phyloP scores from a whole-genome alignment of 108 stramenopile genomes.

The Stephanodiscus minutulus region DNA sequence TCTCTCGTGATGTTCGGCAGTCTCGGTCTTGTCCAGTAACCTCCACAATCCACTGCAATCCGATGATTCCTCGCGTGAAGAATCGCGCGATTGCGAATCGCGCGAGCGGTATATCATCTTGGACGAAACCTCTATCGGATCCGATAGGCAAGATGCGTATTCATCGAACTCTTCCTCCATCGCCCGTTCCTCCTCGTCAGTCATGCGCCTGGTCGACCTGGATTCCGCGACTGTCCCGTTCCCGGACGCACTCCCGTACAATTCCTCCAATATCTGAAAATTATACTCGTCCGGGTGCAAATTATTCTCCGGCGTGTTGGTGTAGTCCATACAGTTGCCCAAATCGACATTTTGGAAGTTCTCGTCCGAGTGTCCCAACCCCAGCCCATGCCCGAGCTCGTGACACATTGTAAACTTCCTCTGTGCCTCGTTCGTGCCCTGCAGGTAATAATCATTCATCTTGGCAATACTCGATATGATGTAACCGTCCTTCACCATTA shows the following conservation, averaged over 20 bases:
- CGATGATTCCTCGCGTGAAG: too few species aligned
- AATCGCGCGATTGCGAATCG: background rate
- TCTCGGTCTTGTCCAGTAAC: slow-evolving; percentile 21
- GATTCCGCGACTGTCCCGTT: slow-evolving; percentile 6
- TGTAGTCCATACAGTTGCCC: slow-evolving; percentile 90
- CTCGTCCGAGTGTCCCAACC: slow-evolving; percentile 83
- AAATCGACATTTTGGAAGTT: slow-evolving; percentile 77
- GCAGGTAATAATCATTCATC: slow-evolving; percentile 82
- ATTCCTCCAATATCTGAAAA: slow-evolving; percentile 57
- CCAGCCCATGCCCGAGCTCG: slow-evolving; percentile 72
- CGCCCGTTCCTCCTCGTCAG: background rate
- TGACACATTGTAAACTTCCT: slow-evolving; percentile 80
- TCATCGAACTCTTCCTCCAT: slow-evolving; percentile 31
- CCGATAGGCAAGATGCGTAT: slow-evolving; percentile 27
- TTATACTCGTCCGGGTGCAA: slow-evolving; percentile 66
- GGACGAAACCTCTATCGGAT: slow-evolving; percentile 23
- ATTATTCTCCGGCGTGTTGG: slow-evolving; percentile 62
- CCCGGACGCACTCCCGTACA: slow-evolving; percentile 65
- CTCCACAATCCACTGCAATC: slow-evolving; percentile 1
- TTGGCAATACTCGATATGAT: slow-evolving; percentile 69
- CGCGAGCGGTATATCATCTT: background rate
- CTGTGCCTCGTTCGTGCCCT: slow-evolving; percentile 51
- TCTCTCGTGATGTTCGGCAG: slow-evolving; percentile 26
- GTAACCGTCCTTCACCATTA: slow-evolving; percentile 46
- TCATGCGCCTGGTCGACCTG: background rate